Base-by-base conservation (phyloP, 495 filamentous ascomycete species). In the Diplogelasinospora grovesii region DNA sequence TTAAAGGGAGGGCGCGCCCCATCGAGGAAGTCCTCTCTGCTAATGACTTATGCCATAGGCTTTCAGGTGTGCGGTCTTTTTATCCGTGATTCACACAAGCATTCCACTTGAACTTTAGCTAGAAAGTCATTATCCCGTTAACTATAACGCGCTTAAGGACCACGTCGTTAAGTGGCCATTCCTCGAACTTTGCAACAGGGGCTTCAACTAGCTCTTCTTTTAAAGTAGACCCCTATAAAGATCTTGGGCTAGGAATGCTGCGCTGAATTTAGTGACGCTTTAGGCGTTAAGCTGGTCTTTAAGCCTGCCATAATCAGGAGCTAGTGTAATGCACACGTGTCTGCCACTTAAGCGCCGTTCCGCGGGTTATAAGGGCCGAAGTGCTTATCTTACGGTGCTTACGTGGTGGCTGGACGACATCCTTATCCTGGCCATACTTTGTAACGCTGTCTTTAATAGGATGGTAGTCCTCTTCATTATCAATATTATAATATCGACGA, bases 21-120 rank as follows among this genome's bases (percentile, higher is more conserved):
- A 33, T 41, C 40, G 36, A 49, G 36, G 46, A 43, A 39, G 23
- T 41, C 41, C 15, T 36, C 46, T n/a, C 34, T 49, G 22, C 40
- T 49, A 5, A 30, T 49, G 30, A 23, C 36, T 49, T 49, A 24
- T 36, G 41, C 35, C 40, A 36, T 22, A 10, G 38, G 30, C 2
- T 36, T 40, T 49, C 30, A 1, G 29, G 30, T 44, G 18, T 19
- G 40, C 18, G 30, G 28, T 45, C 6, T 15, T 41, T 31, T 36
- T 9, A 25, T 45, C 41, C 19, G 28, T 45, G 15, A 45, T 33
- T 41, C 31, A 27, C 41, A 41, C 19, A 49, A 37, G 41, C 32
- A 16, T 49, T 44, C 16, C 37, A 40, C 14, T 25, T 30, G 37
- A 40, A 40, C 16, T 40, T 19, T 10, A 40, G 14, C 36, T 39